These are phyloP conservation scores for Hapsidospora chrysogenum DNA, from an alignment of 495 filamentous ascomycete genomes.

Conservation along the genomic window DNA sequence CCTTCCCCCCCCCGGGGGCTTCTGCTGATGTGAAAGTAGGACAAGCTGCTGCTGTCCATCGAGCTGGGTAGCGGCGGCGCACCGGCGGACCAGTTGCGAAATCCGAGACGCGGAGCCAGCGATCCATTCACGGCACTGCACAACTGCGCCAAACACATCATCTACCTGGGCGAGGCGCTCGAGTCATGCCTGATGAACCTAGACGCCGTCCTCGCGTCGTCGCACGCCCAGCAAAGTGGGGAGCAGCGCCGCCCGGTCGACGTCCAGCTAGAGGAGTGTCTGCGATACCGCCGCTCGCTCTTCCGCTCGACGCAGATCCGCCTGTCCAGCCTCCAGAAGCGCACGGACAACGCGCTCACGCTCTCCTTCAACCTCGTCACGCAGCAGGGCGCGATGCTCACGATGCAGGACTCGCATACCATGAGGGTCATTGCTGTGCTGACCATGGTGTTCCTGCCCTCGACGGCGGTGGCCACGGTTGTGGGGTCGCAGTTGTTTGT, in stretches of 20 bases:
- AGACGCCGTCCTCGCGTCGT: background rate
- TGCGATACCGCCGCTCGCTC: conserved; percentile 3
- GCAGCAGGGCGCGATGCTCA: conserved; percentile 6
- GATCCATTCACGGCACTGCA: conserved; percentile 7
- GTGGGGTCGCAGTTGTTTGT: no score
- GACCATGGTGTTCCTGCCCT: conserved; percentile 8
- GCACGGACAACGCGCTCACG: conserved; percentile 6
- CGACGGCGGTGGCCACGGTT: conserved; percentile 7
- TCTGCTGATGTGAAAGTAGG: no score
- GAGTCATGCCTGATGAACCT: conserved; percentile 1
- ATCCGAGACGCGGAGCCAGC: no score
- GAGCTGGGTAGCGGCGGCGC: no score
- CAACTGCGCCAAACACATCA: conserved; percentile 7
- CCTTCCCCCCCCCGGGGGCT: no score
- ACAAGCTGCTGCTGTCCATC: no score
- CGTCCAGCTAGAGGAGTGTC: background rate
- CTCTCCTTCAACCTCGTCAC: conserved; percentile 10
- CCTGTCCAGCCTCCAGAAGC: conserved; percentile 5
- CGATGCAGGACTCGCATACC: conserved; percentile 5
- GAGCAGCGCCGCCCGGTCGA: no score
- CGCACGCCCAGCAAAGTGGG: no score
- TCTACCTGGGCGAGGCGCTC: conserved; percentile 4
- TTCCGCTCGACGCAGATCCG: conserved; percentile 7
- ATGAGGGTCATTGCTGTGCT: conserved; percentile 8
- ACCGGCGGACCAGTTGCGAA: no score